Percentiles rank a stretch among this genome's conserved stretches.
Evolutionary conservation across 169 alveolate species (phyloP).

Genomic region (Hepatocystis sp.): DNA sequence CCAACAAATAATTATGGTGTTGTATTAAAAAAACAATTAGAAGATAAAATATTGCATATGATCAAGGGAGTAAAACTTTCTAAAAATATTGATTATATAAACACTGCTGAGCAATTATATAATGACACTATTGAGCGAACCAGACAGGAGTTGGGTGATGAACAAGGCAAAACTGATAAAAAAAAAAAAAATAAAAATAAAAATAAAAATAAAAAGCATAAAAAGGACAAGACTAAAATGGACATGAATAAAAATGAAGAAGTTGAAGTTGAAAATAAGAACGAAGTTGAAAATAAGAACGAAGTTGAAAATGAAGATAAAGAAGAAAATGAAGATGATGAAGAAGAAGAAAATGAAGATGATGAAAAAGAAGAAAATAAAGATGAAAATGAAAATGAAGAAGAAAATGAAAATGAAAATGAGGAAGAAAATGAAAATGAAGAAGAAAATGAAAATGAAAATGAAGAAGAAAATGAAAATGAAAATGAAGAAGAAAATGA

Average conservation of each 20-base stretch:
- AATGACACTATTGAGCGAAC: no score
- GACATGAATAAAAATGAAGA: conserved; percentile 75
- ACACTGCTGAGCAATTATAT: conserved; percentile 86
- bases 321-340: conserved; percentile 48
- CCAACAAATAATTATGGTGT: conserved; percentile 93
- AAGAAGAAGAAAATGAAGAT: conserved; percentile 35
- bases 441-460: no score
- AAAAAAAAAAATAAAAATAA: conserved; percentile 80
- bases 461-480: no score
- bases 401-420: no score
- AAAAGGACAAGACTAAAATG: conserved; percentile 77
- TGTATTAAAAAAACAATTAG: conserved; percentile 93
- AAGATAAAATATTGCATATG: conserved; percentile 95
- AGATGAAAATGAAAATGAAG: not conserved
- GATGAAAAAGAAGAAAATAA: conserved; percentile 42
- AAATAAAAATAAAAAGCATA: conserved; percentile 66
- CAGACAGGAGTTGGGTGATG: no score
- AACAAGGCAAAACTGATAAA: no score
- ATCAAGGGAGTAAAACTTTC: conserved; percentile 87
- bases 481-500: not conserved
- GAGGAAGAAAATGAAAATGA: no score
- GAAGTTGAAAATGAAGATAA: conserved; percentile 21
- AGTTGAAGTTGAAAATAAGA: conserved; percentile 10
- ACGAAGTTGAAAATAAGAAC: conserved; percentile 16
- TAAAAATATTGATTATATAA: conserved; percentile 91